Evolutionary conservation across 306 rosid species (phyloP).

Genomic region (Herpetospermum pedunculosum): DNA sequence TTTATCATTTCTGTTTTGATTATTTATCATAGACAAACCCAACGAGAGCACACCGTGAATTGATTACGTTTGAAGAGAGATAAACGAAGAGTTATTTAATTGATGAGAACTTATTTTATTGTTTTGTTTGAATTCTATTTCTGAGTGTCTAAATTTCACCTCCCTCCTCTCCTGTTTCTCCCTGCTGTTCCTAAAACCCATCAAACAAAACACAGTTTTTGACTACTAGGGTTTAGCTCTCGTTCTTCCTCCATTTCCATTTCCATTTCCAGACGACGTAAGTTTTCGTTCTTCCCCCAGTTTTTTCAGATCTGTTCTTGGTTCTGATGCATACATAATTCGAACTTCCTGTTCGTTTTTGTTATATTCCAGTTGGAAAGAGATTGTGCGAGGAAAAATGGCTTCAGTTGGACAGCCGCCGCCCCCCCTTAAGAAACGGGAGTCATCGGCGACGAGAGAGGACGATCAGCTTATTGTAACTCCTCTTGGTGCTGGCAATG

Average conservation of each 20-base stretch:
- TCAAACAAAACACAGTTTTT: background rate
- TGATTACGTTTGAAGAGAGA: no score
- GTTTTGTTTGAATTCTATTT: no score
- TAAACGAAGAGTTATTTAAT: no score
- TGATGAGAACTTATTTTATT: no score
- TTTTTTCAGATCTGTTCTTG: background rate
- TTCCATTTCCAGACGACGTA: background rate
- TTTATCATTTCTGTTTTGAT: no score
- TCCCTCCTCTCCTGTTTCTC: no score
- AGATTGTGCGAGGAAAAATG: slow-evolving; percentile 20
- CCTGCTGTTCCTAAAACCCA: background rate
- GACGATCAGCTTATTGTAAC: slow-evolving; percentile 64
- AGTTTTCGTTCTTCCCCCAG: background rate
- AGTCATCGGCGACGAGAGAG: slow-evolving; percentile 32
- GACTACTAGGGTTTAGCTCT: slow-evolving; percentile 3
- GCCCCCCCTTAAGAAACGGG: slow-evolving; percentile 44
- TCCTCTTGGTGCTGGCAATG: slow-evolving; percentile 87
- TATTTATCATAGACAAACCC: no score
- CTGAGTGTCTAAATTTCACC: no score
- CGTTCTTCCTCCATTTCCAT: background rate
- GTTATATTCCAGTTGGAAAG: background rate
- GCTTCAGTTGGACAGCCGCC: slow-evolving; percentile 31
- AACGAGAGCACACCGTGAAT: no score
- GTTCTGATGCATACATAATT: background rate
- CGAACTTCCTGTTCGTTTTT: background rate